Base-by-base conservation (phyloP, 768 basidiomycete genomes). In the Mycena polygramma region DNA sequence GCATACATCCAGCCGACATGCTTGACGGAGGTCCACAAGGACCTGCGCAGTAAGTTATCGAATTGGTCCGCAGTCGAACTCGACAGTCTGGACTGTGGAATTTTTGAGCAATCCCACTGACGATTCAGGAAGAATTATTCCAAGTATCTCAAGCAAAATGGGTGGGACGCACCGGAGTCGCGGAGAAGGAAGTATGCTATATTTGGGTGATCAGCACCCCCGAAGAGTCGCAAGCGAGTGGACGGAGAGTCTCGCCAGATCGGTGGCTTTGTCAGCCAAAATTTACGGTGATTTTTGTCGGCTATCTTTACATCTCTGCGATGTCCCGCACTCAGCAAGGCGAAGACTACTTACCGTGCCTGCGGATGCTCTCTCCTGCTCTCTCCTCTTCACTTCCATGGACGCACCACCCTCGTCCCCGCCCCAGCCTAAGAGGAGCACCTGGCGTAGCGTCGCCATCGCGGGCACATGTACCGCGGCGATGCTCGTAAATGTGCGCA, bases 381-480 rank as follows among this genome's bases (percentile, higher is more conserved):
- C 49, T 24, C 49, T 43, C 55, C 13, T 52, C 37, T 26, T 14
- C 10, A 22, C 66, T n/a, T 5, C 52, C 48, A 69, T 69, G 68
- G 68, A 69, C 14, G 30, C 63, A 24, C 10, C 57, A n/a, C 14
- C 68, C 48, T 43, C 68, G 57, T n/a, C 68, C 49, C 55, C 67
- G 53, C 15, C 57, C 26, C 55, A 52, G 26, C 53, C 45, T 4
- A 51, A 3, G 17, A 58, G 63, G 36, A 65, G 82, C 68, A 68
- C 68, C 0, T 59, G 73, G 24, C 78, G 77, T 17, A 75, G 74
- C n/a, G 57, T 79, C 8, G 76, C 75, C 22, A 78, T 82, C 22
- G 80, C 82, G 13, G 73, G 75, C 8, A 81, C 83, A 10, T 82
- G 83, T 49, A 85, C 86, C 11, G 76, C 80, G 51, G 83, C 81